A percentile compares a stretch with the other conserved stretches of the same genome.
Conservation (phyloP, 2,329 filamentous ascomycete genomes). For the Didymella exigua region DNA sequence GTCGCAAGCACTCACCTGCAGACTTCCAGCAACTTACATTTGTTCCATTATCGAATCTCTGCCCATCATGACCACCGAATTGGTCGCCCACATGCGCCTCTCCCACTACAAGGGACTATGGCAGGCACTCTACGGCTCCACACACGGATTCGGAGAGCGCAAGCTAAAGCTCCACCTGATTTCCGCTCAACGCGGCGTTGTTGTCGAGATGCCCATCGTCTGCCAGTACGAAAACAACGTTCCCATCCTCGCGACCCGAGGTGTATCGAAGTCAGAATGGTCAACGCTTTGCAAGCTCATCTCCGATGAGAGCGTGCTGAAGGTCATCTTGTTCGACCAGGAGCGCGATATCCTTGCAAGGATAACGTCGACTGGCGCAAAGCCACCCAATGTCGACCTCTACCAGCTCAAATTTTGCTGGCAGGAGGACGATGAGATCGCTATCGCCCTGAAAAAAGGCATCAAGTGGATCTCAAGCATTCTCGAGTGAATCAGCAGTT, state of each 20-base stretch:
- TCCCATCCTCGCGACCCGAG: background rate
- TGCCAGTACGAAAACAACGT: constrained; percentile 17
- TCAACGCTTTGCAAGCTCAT: constrained; percentile 10
- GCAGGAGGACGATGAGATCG: constrained; percentile 11
- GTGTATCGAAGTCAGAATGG: constrained; percentile 14
- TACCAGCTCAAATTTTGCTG: constrained; percentile 13
- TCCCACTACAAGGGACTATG: constrained; percentile 14
- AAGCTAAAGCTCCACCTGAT: constrained; percentile 18
- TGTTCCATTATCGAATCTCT: background rate
- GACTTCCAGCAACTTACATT: background rate
- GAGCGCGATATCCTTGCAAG: constrained; percentile 12
- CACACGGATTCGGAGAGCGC: constrained; percentile 12
- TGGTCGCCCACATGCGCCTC: constrained; percentile 15
- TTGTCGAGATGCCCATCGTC: constrained; percentile 10
- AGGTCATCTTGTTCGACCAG: constrained; percentile 13
- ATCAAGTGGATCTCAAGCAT: constrained; percentile 13
- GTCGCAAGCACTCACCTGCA: background rate
- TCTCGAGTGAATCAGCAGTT: background rate
- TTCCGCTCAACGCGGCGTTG: constrained; percentile 9
- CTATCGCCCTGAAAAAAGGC: constrained; percentile 7
- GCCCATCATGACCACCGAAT: constrained; percentile 10
- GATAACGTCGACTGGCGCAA: background rate
- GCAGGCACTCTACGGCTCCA: constrained; percentile 13
- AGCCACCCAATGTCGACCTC: constrained; percentile 12
- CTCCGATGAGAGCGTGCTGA: constrained; percentile 12